Evolutionary conservation across 768 basidiomycete genomes (phyloP), one percentile per base, ranked within the genome.

Genomic region (Termitomyces titanicus): DNA sequence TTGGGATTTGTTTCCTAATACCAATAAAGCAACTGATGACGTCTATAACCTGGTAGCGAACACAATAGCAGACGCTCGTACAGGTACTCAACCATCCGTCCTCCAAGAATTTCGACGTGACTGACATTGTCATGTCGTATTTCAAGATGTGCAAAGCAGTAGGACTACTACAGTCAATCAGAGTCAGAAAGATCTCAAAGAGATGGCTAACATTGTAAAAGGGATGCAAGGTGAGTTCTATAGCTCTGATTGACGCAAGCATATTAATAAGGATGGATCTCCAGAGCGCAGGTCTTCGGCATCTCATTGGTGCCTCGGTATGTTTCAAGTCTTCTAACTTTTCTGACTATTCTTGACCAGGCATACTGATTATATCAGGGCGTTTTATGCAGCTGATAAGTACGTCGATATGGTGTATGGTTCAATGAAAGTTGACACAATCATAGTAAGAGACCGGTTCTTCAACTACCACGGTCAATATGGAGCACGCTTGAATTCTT

Each of bases 391-490:
- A 1, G 1, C 17, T 31, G 11, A 12, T 61, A 11, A 38, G 61
- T 61, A 54, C 8, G 53, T 50, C 34, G 11, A 20, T 9, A 5
- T 18, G 34, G 25, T 20, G 9, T 34, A 7, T 3, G 22, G n/a
- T 1, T 20, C n/a, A 39, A 37, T 15, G 24, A 4, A 25, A 24
- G 24, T 27, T 47, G 2, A 54, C 20, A 27, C 3, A 18, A 13
- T 27, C 33, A 22, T 20, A 52, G 54, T 61, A 35, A 53, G 39
- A 50, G 54, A 64, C 42, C 63, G 67, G 25, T 77, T 77, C 52
- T 43, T 74, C 12, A 74, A 80, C 51, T 77, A 71, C 42, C 56
- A 77, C 17, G 79, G 78, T 8, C 72, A 79, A 56, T 64, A 71
- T 2, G 71, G 71, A 34, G 76, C 75, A 7, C 75, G 79, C 9